A percentile compares a stretch with the other conserved stretches of the same genome.
These are phyloP conservation scores for Dioscorea cayenensis DNA, from an alignment of 116 monocot species.

Conservation along the genomic window DNA sequence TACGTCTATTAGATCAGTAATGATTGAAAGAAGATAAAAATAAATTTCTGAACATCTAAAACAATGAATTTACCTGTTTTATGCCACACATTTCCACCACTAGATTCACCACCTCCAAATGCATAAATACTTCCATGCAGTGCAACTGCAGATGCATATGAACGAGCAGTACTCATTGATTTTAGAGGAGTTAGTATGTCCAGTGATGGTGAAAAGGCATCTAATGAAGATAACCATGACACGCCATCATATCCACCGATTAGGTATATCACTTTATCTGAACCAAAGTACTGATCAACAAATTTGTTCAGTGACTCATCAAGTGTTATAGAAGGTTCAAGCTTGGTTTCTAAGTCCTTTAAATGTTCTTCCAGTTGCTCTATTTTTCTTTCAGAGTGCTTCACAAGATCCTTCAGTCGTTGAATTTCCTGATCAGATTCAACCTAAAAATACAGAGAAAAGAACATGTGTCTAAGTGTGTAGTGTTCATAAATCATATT, in stretches of 20 bases:
- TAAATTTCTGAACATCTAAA: background rate
- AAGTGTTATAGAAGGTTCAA: background rate
- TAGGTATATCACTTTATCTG: conserved; percentile 42
- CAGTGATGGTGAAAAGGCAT: conserved; percentile 52
- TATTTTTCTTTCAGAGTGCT: background rate
- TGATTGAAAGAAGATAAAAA: background rate
- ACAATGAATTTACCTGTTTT: conserved; percentile 36
- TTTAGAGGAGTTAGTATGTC: conserved; percentile 48
- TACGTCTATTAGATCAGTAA: background rate
- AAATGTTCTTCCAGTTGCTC: background rate
- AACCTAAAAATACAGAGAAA: background rate
- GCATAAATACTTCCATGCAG: conserved; percentile 49
- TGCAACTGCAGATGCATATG: conserved; percentile 55
- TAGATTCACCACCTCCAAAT: conserved; percentile 66
- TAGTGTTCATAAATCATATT: no score
- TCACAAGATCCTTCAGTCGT: background rate
- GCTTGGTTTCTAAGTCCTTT: background rate
- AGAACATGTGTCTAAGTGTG: no score
- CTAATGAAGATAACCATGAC: conserved; percentile 56
- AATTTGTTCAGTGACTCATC: conserved; percentile 22
- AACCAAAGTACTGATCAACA: conserved; percentile 12
- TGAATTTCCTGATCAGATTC: background rate
- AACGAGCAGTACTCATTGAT: conserved; percentile 56
- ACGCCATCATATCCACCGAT: conserved; percentile 67
- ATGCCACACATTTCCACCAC: conserved; percentile 32